phyloP scores from a whole-genome alignment of 1,284 basidiomycete species.

The Fistulinella cinereoalba region DNA sequence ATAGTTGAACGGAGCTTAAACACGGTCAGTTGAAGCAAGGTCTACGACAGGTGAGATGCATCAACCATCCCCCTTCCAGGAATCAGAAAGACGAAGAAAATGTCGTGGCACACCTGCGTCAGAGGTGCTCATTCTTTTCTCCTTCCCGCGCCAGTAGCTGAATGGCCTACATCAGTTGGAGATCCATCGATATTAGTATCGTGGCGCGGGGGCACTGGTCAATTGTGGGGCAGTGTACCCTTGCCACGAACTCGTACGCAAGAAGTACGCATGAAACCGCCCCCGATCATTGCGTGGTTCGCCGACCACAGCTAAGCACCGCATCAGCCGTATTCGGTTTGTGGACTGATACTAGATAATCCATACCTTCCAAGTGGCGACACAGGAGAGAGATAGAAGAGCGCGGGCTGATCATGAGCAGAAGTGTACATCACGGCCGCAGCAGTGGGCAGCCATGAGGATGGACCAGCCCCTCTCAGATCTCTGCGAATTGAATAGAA shows the following conservation, averaged over 20 bases:
- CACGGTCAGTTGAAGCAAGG: constrained; percentile 9
- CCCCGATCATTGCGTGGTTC: constrained; percentile 28
- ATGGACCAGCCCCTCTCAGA: constrained; percentile 2
- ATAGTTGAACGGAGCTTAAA: constrained; percentile 29
- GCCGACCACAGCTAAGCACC: constrained; percentile 28
- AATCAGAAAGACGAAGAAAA: constrained; percentile 11
- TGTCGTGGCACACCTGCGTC: constrained; percentile 9
- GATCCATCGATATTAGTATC: constrained; percentile 8
- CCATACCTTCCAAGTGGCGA: not conserved
- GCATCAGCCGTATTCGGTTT: constrained; percentile 12
- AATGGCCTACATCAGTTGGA: constrained; percentile 13
- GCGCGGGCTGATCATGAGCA: constrained; percentile 3
- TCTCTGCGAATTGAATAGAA: constrained; percentile 13
- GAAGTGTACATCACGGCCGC: constrained; percentile 8
- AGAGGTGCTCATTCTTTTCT: constrained; percentile 1
- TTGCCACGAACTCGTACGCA: constrained; percentile 20
- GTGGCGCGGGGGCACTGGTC: constrained; percentile 9
- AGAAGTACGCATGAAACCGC: constrained; percentile 21
- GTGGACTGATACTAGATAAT: constrained; percentile 24
- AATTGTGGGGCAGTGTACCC: constrained; percentile 23
- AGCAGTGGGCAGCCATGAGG: constrained; percentile 23
- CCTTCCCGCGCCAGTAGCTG: constrained; percentile 13
- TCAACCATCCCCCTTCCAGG: constrained; percentile 5
- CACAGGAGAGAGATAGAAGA: constrained; percentile 11
- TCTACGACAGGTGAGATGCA: constrained; percentile 10